Percentiles rank a stretch among this genome's conserved stretches.
Conservation (phyloP, 768 basidiomycete species). For the Mycena chlorophos region DNA sequence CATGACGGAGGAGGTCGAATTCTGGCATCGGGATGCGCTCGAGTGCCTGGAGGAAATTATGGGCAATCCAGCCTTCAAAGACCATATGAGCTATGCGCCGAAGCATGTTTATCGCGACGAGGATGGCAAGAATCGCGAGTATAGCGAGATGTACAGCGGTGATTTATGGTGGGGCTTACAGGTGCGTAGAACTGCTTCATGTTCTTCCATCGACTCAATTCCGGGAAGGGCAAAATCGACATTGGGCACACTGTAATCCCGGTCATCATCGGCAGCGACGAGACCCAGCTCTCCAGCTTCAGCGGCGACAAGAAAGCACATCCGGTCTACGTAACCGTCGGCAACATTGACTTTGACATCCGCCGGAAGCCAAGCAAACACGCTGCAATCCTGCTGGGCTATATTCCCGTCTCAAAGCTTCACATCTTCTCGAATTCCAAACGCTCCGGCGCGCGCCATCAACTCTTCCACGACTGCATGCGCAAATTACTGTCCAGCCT, state of each 20-base stretch:
- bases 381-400: neutral
- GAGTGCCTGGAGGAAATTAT: conserved; percentile 29
- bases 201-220: neutral
- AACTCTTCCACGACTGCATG: neutral
- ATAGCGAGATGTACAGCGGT: conserved; percentile 30
- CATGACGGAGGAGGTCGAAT: conserved; percentile 21
- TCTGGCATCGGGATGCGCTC: conserved; percentile 29
- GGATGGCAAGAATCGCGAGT: conserved; percentile 8
- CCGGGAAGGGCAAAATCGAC: neutral
- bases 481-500: neutral
- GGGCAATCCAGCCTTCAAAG: conserved; percentile 29
- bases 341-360: neutral
- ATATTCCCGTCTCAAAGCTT: neutral
- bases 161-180: conserved; percentile 37
- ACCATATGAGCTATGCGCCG: conserved; percentile 29
- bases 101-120: conserved; percentile 12
- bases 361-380: neutral
- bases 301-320: conserved; percentile 5
- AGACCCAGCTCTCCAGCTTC: neutral
- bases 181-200: conserved; percentile 18
- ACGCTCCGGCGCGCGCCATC: neutral
- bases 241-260: neutral
- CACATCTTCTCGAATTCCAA: neutral
- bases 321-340: neutral
- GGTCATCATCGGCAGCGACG: neutral